Evolutionary conservation across 2,329 filamentous ascomycete genomes (phyloP), one percentile per base, ranked within the genome.

Genomic region (Pestalotiopsis sp.): DNA sequence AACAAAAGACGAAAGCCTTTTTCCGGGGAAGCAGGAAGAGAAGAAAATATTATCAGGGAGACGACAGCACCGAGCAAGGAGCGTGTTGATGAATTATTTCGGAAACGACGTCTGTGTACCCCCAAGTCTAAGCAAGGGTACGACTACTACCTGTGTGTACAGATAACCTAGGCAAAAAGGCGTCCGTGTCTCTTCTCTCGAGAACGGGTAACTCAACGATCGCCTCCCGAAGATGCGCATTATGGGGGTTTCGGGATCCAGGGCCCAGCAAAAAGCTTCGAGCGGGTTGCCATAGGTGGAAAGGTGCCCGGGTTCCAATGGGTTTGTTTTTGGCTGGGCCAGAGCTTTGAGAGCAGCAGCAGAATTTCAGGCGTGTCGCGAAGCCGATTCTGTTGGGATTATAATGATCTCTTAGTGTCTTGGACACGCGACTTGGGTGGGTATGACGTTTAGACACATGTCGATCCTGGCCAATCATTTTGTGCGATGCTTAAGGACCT

Each of bases 331-430:
- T 36, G 31, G 31, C 31, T 36, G 31, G 31, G 31, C 31, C 31
- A 36, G 31, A 36, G 31, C 49, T 17, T 9, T 9, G 20, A 52
- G 20, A 52, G 7, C 14, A 59, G 20, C 13, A 27, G 14, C 11
- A 36, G 25, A 59, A 59, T 17, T 23, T 6, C 14, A n/a, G 27
- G 13, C 25, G 4, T 57, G 41, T 66, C 45, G 41, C 27, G 63
- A 66, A 49, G 63, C 63, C 63, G 63, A 66, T 66, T 66, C 40
- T 66, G 63, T 66, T 66, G 63, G 49, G 59, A 62, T 62, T 52
- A 62, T 62, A 59, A 27, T 27, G 23, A 13, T 59, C 57, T 52
- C 45, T n/a, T 52, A 52, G 45, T 52, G 45, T 52, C 45, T 52
- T 52, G 45, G 45, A 52, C 45, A 52, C 45, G 45, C 45, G 45